Evolutionary conservation across 2,329 filamentous ascomycete species (phyloP), one percentile per base, ranked within the genome.

Genomic region (Sporothrix euskadiensis): DNA sequence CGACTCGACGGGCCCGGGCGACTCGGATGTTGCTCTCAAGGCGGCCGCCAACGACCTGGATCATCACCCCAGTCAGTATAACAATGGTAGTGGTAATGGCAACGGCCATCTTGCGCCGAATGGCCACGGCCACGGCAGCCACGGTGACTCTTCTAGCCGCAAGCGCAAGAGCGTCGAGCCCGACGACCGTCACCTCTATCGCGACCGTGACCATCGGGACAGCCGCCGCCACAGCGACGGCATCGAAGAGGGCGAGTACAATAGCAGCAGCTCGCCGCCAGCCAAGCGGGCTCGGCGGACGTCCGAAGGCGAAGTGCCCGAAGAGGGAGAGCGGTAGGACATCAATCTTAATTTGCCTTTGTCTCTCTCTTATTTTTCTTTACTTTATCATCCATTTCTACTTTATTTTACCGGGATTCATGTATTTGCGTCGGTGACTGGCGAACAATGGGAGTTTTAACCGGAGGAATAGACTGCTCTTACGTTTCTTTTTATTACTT

Each of bases 11-110:
- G 72, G 49, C 1, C 76, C 76, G 41, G 80, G 80, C 68, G 80
- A 81, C 61, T 80, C 80, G 56, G 80, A 81, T 30, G 78, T 76
- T 3, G 75, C 74, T 16, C 78, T 81, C 35, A 82, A 81, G 75
- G 74, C 74, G 35, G 80, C 78, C 3, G 80, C 80, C 22, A 82
- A 81, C 71, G 76, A 80, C 39, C 56, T 80, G 41, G 76, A 77
- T 44, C 79, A 80, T 72, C 57, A 66, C n/a, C 66, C 71, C 1
- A 47, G 32, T 14, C 66, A 26, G 6, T 5, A 52, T 41, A n/a
- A 52, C 35, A 59, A 57, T 14, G 22, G 30, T 5, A 56, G 41
- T 26, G 49, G 32, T 32, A 57, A 49, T 32, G 32, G n/a, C 65
- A 16, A 30, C 12, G 61, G n/a, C 22, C n/a, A 47, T 14, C 19